A percentile compares a stretch with the other conserved stretches of the same genome.
Conservation (phyloP, 495 filamentous ascomycete genomes). For the Lasiosphaeriaceae sp. region DNA sequence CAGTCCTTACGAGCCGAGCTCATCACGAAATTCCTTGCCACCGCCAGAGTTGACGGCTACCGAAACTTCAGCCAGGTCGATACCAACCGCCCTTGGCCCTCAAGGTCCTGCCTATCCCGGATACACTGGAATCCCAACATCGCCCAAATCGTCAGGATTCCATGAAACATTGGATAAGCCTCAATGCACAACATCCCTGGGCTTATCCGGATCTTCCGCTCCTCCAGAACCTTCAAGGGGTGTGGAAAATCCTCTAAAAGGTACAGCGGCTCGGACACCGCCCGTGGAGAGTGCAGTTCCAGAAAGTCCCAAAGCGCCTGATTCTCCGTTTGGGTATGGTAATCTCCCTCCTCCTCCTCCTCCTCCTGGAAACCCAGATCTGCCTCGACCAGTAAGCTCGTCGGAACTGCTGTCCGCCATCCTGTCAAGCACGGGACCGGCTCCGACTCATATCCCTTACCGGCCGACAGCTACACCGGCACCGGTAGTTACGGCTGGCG, state of each 20-base stretch:
- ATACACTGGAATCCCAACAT: not conserved
- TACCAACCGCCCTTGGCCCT: not conserved
- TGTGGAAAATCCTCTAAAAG: not conserved
- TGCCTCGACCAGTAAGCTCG: not conserved
- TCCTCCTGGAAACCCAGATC: not conserved
- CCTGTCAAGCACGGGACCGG: not conserved
- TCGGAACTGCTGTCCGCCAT: not conserved
- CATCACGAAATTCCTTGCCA: not conserved
- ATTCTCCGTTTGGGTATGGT: not conserved
- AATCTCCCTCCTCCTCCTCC: not conserved
- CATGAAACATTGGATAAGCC: not conserved
- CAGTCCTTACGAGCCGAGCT: slow-evolving; percentile 6
- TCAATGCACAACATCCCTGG: not conserved
- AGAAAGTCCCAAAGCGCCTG: not conserved
- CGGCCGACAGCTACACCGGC: slow-evolving; percentile 1
- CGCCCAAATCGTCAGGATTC: not conserved
- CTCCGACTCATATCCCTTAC: slow-evolving; percentile 1
- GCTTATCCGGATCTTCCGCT: not conserved
- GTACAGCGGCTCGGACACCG: not conserved
- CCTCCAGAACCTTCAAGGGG: not conserved
- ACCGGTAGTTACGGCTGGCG: slow-evolving; percentile 10
- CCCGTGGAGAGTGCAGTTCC: not conserved
- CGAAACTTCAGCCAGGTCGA: not conserved
- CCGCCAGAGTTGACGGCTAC: not conserved
- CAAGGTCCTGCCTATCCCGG: not conserved